Conservation (phyloP, 148 eudicot genomes). For the Camellia lanceoleosa region DNA sequence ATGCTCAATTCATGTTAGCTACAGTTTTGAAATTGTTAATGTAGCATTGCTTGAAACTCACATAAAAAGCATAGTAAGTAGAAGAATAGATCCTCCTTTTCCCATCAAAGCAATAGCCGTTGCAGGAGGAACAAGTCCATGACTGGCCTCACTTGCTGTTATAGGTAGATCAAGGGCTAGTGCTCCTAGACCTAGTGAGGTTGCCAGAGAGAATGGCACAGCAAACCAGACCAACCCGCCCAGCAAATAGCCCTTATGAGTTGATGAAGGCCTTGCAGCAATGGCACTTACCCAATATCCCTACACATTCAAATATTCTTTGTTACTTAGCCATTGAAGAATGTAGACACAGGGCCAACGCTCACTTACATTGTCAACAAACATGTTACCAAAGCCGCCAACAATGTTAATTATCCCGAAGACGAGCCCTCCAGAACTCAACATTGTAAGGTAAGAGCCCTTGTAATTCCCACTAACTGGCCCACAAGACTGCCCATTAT, state of each 20-base stretch:
- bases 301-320: slow-evolving; percentile 24
- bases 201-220: slow-evolving; percentile 92
- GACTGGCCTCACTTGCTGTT: slow-evolving; percentile 78
- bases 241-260: slow-evolving; percentile 91
- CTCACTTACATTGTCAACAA: slow-evolving; percentile 83
- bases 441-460: slow-evolving; percentile 89
- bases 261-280: slow-evolving; percentile 96
- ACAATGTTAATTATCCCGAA: slow-evolving; percentile 92
- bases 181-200: slow-evolving; percentile 89
- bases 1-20: too few relatives aligned
- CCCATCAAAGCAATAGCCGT: slow-evolving; percentile 98
- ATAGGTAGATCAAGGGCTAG: slow-evolving; percentile 92
- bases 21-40: not conserved
- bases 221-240: slow-evolving; percentile 98
- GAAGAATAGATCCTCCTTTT: slow-evolving; percentile 78
- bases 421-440: slow-evolving; percentile 86
- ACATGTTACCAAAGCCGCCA: slow-evolving; percentile 92
- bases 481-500: slow-evolving; percentile 79
- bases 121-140: slow-evolving; percentile 93
- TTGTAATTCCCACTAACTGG: slow-evolving; percentile 76
- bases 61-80: slow-evolving; percentile 97
- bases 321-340: not conserved
- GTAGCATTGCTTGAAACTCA: slow-evolving; percentile 31
- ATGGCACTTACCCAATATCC: slow-evolving; percentile 99
- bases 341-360: too few relatives aligned